Evolutionary conservation across 768 basidiomycete genomes (phyloP).

Genomic region (Glaciozyma antarctica): DNA sequence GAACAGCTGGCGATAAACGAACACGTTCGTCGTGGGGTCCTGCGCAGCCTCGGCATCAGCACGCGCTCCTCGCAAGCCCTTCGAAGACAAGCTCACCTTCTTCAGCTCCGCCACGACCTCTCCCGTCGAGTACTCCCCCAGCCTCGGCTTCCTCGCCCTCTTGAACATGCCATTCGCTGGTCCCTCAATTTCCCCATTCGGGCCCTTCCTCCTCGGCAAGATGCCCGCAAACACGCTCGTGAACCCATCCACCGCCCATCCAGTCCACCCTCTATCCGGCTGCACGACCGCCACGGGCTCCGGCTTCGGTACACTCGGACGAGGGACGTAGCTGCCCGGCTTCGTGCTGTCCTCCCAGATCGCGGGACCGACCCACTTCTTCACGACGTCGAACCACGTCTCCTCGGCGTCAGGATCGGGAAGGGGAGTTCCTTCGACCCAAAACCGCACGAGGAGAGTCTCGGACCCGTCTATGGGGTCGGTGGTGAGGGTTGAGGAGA

Average conservation of each 20-base stretch:
- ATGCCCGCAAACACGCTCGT: conserved; percentile 1
- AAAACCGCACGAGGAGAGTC: conserved; percentile 26
- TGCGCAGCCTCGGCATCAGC: neutral
- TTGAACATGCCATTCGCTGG: conserved; percentile 8
- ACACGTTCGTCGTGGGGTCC: conserved; percentile 19
- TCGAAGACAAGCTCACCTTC: conserved; percentile 6
- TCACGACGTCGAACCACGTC: conserved; percentile 18
- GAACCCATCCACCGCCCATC: neutral
- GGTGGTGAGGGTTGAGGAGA: conserved; percentile 4
- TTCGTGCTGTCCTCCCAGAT: conserved; percentile 22
- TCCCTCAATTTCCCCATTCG: neutral
- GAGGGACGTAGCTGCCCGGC: conserved; percentile 11
- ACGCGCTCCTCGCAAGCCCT: too few species aligned
- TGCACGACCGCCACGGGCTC: neutral
- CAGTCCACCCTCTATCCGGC: neutral
- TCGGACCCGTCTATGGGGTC: conserved; percentile 21
- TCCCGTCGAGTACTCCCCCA: conserved; percentile 20
- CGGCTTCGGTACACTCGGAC: neutral
- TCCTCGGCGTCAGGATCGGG: conserved; percentile 7
- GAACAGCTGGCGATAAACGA: conserved; percentile 30
- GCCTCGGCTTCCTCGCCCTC: conserved; percentile 17
- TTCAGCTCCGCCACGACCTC: conserved; percentile 29
- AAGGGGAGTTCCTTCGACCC: conserved; percentile 23
- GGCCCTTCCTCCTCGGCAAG: conserved; percentile 1
- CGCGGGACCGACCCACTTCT: conserved; percentile 22